phyloP scores from a whole-genome alignment of 2,329 filamentous ascomycete genomes.

The Colletotrichum lupini region DNA sequence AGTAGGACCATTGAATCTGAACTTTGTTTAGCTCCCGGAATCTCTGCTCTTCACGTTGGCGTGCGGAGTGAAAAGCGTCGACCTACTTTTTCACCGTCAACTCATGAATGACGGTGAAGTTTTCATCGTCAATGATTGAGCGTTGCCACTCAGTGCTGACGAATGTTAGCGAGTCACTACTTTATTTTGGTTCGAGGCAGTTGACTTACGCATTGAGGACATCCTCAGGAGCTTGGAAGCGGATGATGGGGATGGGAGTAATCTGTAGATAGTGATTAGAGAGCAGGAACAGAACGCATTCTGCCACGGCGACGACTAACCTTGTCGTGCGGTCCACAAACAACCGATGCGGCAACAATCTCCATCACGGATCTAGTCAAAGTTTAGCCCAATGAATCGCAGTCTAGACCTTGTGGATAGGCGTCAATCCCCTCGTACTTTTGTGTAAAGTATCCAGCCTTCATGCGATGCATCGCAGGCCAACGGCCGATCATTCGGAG shows the following conservation, averaged over 20 bases:
- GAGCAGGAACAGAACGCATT: background rate
- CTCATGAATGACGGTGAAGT: background rate
- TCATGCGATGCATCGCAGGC: constrained; percentile 3
- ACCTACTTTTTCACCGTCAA: background rate
- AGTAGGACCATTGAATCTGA: background rate
- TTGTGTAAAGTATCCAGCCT: constrained; percentile 2
- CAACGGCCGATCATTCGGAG: background rate
- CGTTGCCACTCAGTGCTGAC: background rate
- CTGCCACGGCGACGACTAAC: background rate
- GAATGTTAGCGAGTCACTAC: background rate
- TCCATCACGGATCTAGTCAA: background rate
- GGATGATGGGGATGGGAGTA: background rate
- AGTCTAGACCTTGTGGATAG: background rate
- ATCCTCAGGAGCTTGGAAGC: background rate
- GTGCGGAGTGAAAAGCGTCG: background rate
- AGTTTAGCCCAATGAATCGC: background rate
- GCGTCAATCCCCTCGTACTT: background rate
- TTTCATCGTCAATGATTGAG: background rate
- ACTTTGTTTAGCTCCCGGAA: background rate
- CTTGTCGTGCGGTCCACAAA: background rate
- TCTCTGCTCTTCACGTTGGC: accelerated
- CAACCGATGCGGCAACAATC: background rate
- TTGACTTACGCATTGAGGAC: background rate
- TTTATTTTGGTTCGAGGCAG: background rate
- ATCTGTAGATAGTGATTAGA: background rate